Conservation (phyloP, 345 rosid species). For the Odontarrhena argentea region DNA sequence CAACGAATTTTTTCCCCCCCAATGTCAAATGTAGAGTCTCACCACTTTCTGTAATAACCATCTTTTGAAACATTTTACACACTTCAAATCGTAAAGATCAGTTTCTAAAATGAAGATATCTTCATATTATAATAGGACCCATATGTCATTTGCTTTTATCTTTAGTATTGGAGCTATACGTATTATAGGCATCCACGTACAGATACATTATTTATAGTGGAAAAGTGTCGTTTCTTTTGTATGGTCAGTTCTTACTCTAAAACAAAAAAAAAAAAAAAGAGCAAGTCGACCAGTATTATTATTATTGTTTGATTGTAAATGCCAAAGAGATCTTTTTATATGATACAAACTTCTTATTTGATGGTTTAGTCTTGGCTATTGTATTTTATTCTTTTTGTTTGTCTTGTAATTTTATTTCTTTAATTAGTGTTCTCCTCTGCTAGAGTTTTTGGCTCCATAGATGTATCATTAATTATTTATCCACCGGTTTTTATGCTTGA, state of each 20-base stretch:
- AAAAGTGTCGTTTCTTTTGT: conserved; percentile 12
- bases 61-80: background rate
- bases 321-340: no score
- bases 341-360: no score
- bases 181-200: background rate
- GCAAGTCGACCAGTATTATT: conserved; percentile 3
- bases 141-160: conserved; percentile 10
- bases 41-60: conserved; percentile 11
- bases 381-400: no score
- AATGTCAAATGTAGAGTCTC: background rate
- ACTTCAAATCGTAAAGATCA: conserved; percentile 5
- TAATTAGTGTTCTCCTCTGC: no score
- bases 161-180: background rate
- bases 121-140: background rate
- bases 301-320: no score
- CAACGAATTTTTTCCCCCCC: background rate
- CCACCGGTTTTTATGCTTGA: no score
- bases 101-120: background rate
- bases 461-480: no score
- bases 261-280: background rate
- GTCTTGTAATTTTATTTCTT: no score
- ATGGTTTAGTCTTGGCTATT: no score
- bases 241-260: conserved; percentile 12
- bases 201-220: conserved; percentile 9
- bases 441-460: no score